Conservation (phyloP, 257 asterid genomes). For the Solanum pimpinellifolium region DNA sequence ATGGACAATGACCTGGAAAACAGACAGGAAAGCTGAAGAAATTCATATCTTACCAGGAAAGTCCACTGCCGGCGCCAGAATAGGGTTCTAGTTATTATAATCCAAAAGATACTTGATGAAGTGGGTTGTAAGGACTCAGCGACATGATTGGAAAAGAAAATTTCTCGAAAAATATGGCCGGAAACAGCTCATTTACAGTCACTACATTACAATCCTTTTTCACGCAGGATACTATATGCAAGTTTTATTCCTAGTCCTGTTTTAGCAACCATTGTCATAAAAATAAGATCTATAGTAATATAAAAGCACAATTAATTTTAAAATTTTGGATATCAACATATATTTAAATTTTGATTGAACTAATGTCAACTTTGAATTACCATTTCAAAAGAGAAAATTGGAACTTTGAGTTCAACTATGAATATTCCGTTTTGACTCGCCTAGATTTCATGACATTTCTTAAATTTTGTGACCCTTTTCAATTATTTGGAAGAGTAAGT, state of each 20-base stretch:
- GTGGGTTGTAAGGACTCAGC: background rate
- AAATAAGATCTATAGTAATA: background rate
- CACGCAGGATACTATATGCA: background rate
- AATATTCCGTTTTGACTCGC: background rate
- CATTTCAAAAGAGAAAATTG: background rate
- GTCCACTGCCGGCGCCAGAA: background rate
- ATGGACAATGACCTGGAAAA: background rate
- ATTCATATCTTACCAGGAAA: background rate
- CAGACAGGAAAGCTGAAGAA: background rate
- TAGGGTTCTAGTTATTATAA: background rate
- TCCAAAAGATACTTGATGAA: background rate
- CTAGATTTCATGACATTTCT: background rate
- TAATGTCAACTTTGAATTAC: background rate
- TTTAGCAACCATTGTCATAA: background rate
- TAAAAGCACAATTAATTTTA: background rate
- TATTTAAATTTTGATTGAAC: background rate
- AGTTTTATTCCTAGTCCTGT: background rate
- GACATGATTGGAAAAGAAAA: background rate
- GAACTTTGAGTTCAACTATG: background rate
- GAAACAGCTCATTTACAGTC: background rate
- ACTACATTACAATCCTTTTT: background rate
- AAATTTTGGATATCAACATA: background rate
- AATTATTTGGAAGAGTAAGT: background rate
- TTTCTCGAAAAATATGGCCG: background rate
- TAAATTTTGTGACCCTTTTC: background rate